These are phyloP conservation scores for Pyrenochaeta sp. DNA, from an alignment of 2,329 filamentous ascomycete species.

Conservation along the genomic window DNA sequence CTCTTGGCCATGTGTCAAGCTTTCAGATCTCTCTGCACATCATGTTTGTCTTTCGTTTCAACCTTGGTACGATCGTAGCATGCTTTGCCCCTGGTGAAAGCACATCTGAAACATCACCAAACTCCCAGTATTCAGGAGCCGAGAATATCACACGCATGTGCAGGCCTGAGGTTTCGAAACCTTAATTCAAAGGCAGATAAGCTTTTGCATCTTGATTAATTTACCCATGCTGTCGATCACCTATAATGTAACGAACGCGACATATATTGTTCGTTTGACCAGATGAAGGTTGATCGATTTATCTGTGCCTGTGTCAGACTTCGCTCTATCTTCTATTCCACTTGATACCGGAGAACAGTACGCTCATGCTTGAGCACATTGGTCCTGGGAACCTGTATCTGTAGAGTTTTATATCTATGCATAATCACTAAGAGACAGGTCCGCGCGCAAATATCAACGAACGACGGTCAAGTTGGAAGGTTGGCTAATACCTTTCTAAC, in stretches of 20 bases:
- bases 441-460: neutral
- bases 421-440: neutral
- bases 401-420: too few species aligned
- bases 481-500: conserved; percentile 3
- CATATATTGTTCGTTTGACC: too few species aligned
- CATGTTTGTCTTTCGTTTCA: conserved; percentile 16
- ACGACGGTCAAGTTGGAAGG: neutral
- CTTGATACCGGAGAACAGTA: too few species aligned
- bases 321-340: too few species aligned
- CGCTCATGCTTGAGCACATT: too few species aligned
- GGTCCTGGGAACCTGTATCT: too few species aligned
- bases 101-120: conserved; percentile 10
- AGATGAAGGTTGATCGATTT: too few species aligned
- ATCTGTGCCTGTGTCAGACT: too few species aligned
- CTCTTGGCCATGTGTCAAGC: conserved; percentile 5
- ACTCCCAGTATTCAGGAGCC: neutral
- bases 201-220: neutral
- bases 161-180: conserved; percentile 31
- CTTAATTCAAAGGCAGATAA: conserved; percentile 10
- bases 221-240: neutral
- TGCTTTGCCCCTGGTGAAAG: conserved; percentile 14
- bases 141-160: conserved; percentile 6
- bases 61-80: neutral
- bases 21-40: conserved; percentile 5
- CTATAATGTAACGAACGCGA: too few species aligned